phyloP scores from a whole-genome alignment of 2,329 filamentous ascomycete species.

The Aspergillus jensenii region DNA sequence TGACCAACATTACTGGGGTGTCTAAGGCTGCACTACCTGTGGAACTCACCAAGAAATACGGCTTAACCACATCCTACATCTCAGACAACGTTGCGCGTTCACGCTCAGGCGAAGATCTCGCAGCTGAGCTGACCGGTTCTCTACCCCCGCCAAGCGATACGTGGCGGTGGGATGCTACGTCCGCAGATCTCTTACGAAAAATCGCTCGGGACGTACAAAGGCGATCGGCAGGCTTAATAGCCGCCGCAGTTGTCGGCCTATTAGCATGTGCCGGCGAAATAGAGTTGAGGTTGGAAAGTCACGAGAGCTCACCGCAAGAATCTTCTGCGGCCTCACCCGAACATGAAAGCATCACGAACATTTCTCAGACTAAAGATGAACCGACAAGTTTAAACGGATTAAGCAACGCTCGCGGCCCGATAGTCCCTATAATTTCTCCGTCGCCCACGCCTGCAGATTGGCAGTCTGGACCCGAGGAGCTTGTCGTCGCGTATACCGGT shows the following conservation, averaged over 20 bases:
- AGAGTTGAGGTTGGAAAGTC: slow-evolving; percentile 41
- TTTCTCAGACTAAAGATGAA: slow-evolving; percentile 14
- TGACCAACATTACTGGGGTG: slow-evolving; percentile 48
- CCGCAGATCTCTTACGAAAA: slow-evolving; percentile 60
- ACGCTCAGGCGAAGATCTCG: slow-evolving; percentile 49
- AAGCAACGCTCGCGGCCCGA: slow-evolving; percentile 25
- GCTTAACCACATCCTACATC: slow-evolving; percentile 70
- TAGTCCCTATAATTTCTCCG: slow-evolving; percentile 38
- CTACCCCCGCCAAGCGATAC: slow-evolving; percentile 48
- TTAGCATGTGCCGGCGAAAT: slow-evolving; percentile 70
- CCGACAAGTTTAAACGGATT: slow-evolving; percentile 1
- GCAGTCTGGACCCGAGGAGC: slow-evolving; percentile 53
- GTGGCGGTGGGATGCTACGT: slow-evolving; percentile 63
- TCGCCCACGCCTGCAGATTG: slow-evolving; percentile 37
- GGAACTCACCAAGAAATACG: slow-evolving; percentile 58
- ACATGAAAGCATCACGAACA: slow-evolving; percentile 23
- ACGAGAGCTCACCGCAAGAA: slow-evolving; percentile 34
- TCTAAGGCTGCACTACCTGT: slow-evolving; percentile 51
- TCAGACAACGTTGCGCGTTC: slow-evolving; percentile 65
- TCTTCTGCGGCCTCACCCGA: slow-evolving; percentile 25
- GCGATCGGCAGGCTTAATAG: slow-evolving; percentile 71
- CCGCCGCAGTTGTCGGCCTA: slow-evolving; percentile 70
- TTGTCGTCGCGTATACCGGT: slow-evolving; percentile 77
- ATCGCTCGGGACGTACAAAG: slow-evolving; percentile 70
- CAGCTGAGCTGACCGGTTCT: slow-evolving; percentile 51